Conservation (phyloP, 176 grass and related monocot species). For the Triticum timopheevii region DNA sequence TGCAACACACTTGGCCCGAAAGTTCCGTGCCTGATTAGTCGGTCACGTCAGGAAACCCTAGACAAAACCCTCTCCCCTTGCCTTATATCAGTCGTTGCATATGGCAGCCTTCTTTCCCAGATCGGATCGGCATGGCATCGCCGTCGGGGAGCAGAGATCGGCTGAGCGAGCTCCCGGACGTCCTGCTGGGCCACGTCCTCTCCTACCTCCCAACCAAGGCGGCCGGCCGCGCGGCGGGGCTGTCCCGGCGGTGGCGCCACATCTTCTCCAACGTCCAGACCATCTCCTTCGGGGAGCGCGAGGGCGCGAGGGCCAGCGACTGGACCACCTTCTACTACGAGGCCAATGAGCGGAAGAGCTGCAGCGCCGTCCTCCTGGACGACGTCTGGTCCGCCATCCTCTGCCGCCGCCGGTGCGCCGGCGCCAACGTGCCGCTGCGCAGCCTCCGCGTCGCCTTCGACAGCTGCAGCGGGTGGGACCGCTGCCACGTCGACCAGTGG, state of each 20-base stretch:
- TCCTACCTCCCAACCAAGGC: not conserved
- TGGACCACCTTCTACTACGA: not conserved
- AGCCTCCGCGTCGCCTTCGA: not conserved
- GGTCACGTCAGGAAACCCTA: not conserved
- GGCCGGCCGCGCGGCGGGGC: not conserved
- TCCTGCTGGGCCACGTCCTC: not conserved
- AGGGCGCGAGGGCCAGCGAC: not conserved
- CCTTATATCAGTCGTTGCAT: not conserved
- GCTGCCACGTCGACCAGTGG: not conserved
- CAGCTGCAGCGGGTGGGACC: not conserved
- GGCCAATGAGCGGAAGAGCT: not conserved
- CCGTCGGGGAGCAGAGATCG: not conserved
- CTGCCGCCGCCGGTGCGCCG: not conserved
- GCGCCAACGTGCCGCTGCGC: not conserved
- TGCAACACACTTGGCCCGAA: not conserved
- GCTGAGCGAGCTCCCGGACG: not conserved
- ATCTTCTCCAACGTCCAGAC: not conserved
- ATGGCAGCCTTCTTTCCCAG: not conserved
- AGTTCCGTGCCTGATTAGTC: not conserved
- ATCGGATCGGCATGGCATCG: not conserved
- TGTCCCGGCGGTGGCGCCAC: not conserved
- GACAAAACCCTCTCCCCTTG: not conserved
- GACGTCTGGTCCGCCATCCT: not conserved
- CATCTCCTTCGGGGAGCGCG: not conserved
- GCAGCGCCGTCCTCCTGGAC: not conserved